Evolutionary conservation across 345 rosid genomes (phyloP).

Genomic region (Arabidopsis arenosa): DNA sequence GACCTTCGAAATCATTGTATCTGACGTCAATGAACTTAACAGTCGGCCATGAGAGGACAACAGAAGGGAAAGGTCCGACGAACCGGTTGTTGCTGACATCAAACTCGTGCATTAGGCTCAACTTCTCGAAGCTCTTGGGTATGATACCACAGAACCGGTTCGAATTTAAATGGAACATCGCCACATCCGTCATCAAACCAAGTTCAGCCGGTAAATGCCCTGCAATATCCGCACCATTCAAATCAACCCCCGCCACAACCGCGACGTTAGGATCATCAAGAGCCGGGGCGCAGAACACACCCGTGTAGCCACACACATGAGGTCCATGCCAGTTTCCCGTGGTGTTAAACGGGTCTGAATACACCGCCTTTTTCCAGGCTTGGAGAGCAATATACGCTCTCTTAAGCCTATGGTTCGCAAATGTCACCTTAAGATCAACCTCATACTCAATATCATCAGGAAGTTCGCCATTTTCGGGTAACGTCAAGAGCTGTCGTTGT

Average conservation of each 20-base stretch:
- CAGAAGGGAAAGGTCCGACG: constrained; percentile 71
- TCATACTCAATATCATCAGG: constrained; percentile 43
- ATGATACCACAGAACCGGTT: constrained; percentile 85
- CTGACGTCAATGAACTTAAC: constrained; percentile 66
- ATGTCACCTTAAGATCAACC: constrained; percentile 48
- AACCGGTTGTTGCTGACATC: constrained; percentile 88
- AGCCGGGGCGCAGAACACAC: constrained; percentile 75
- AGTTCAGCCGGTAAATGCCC: constrained; percentile 76
- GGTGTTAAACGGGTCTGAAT: constrained; percentile 74
- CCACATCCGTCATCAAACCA: constrained; percentile 65
- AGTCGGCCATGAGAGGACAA: constrained; percentile 59
- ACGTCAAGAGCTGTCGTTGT: constrained; percentile 66
- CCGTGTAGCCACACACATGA: constrained; percentile 65
- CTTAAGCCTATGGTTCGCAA: constrained; percentile 64
- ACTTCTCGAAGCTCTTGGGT: constrained; percentile 59
- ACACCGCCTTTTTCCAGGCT: constrained; percentile 75
- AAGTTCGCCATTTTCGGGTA: constrained; percentile 52
- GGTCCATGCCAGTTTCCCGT: constrained; percentile 79
- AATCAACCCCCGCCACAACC: constrained; percentile 74
- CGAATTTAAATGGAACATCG: constrained; percentile 70
- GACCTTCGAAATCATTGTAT: constrained; percentile 79
- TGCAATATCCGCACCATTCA: constrained; percentile 80
- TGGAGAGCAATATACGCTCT: constrained; percentile 74
- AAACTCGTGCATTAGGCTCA: constrained; percentile 69
- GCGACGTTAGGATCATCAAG: constrained; percentile 55